Evolutionary conservation across 768 basidiomycete species (phyloP).

Genomic region (Pleurotus cornucopiae): DNA sequence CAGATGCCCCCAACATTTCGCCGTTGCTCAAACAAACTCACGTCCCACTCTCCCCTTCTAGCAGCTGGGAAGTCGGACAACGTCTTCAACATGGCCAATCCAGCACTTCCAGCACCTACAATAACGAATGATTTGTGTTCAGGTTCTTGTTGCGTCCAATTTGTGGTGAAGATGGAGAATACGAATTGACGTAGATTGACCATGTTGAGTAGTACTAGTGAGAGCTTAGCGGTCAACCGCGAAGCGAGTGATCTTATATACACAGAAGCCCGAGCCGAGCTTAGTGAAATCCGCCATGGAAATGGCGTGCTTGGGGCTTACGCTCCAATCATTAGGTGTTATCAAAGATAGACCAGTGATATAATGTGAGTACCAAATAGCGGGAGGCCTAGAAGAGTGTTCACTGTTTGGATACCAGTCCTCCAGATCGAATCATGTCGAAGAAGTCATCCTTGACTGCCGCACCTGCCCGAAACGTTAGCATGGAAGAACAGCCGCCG

Average conservation of each 20-base stretch:
- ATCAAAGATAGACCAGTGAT: too few species aligned
- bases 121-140: conserved; percentile 47
- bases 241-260: neutral
- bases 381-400: neutral
- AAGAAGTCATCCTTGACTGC: conserved; percentile 76
- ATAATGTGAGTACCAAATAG: too few species aligned
- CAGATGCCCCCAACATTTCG: conserved; percentile 54
- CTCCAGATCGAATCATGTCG: conserved; percentile 78
- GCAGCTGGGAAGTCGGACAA: conserved; percentile 43
- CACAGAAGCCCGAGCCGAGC: neutral
- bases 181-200: conserved; percentile 21
- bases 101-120: conserved; percentile 55
- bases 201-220: conserved; percentile 12
- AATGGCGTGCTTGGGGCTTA: conserved; percentile 22
- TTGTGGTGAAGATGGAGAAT: conserved; percentile 15
- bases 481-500: neutral
- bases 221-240: neutral
- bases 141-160: neutral
- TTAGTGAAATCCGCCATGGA: conserved; percentile 11
- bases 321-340: neutral
- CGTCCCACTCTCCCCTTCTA: conserved; percentile 32
- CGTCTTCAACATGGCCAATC: conserved; percentile 48
- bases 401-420: conserved; percentile 67
- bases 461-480: conserved; percentile 29
- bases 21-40: conserved; percentile 52